Conservation (phyloP, 768 basidiomycete species). For the Naganishia onofrii region DNA sequence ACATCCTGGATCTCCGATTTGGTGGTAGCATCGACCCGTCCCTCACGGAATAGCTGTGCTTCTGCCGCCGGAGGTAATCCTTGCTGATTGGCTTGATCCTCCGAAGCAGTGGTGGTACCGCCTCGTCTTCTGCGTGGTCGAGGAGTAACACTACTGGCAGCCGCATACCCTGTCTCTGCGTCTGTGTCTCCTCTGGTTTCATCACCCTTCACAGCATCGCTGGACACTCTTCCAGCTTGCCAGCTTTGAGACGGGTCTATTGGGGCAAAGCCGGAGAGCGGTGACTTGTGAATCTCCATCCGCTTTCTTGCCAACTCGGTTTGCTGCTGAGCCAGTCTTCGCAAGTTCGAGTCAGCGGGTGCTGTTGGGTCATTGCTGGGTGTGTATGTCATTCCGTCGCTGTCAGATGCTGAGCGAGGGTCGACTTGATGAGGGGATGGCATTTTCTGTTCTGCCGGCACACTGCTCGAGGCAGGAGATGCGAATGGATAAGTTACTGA, state of each 20-base stretch:
- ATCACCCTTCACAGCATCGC: conserved; percentile 29
- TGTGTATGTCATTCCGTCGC: neutral
- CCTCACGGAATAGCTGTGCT: neutral
- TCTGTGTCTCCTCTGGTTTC: conserved; percentile 23
- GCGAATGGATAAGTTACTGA: conserved; percentile 15
- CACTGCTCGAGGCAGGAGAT: conserved; percentile 19
- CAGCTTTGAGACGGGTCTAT: conserved; percentile 22
- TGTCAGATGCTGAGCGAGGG: conserved; percentile 1
- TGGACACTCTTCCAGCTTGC: conserved; percentile 23
- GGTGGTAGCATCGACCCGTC: conserved; percentile 20
- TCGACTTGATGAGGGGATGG: conserved; percentile 9
- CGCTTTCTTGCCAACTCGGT: conserved; percentile 23
- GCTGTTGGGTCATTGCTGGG: conserved; percentile 22
- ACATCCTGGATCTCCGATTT: conserved; percentile 27
- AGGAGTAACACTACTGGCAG: conserved; percentile 23
- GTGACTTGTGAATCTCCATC: conserved; percentile 27
- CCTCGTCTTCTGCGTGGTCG: conserved; percentile 16
- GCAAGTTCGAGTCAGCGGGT: conserved; percentile 20
- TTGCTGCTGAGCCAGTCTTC: conserved; percentile 22
- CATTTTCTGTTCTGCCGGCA: conserved; percentile 11
- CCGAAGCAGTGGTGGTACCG: conserved; percentile 5
- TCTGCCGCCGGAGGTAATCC: neutral
- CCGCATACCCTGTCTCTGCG: conserved; percentile 12
- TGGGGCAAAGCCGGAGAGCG: conserved; percentile 25
- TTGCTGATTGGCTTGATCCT: neutral